Conservation (phyloP, 192 early-diverging fungal genomes). For the Dispira parvispora region DNA sequence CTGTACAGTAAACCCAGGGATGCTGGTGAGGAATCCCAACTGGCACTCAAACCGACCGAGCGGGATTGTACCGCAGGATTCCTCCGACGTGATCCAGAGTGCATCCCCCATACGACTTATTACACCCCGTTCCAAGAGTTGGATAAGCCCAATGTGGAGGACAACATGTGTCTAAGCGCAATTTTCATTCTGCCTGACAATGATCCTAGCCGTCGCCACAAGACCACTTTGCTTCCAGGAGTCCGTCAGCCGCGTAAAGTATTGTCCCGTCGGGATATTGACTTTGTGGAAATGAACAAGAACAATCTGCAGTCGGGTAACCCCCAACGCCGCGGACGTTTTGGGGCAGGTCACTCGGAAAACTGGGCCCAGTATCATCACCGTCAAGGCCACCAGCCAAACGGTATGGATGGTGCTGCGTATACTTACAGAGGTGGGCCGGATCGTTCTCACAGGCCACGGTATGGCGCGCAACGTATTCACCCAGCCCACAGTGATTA, state of each 20-base stretch:
- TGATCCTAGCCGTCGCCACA: conserved; percentile 12
- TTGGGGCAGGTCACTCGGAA: neutral
- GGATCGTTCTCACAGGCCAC: too few relatives aligned
- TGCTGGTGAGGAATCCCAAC: neutral
- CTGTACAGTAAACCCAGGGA: conserved; percentile 12
- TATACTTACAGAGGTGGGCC: too few relatives aligned
- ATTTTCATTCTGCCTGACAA: conserved; percentile 25
- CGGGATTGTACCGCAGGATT: conserved; percentile 37
- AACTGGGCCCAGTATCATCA: conserved; percentile 6
- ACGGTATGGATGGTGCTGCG: too few relatives aligned
- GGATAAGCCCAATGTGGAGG: conserved; percentile 37
- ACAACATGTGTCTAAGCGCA: conserved; percentile 42
- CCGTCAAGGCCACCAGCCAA: neutral
- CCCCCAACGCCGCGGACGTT: neutral
- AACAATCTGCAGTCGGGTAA: conserved; percentile 11
- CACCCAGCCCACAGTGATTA: too few relatives aligned
- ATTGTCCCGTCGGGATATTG: conserved; percentile 18
- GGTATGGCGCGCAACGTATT: too few relatives aligned
- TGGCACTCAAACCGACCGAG: conserved; percentile 17
- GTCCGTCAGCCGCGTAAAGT: conserved; percentile 17
- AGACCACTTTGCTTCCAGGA: conserved; percentile 21
- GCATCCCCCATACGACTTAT: conserved; percentile 41
- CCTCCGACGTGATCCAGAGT: conserved; percentile 36
- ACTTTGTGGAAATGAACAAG: conserved; percentile 24
- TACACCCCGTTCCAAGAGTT: conserved; percentile 32